A percentile compares a stretch with the other conserved stretches of the same genome.
Conservation (phyloP, 768 basidiomycete genomes). For the Coprinopsis sp. region DNA sequence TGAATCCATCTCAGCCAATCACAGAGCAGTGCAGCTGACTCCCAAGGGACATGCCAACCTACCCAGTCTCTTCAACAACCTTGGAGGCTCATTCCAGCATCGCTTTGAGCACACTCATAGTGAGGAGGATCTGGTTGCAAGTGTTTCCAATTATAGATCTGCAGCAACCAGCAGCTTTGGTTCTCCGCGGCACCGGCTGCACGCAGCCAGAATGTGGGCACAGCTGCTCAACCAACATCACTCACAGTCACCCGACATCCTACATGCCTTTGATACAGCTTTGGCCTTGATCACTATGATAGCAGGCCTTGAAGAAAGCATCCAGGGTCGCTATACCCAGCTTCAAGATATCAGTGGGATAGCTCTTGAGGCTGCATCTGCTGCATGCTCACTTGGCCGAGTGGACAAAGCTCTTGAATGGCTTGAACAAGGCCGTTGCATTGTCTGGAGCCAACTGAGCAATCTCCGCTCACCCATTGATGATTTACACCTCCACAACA, state of each 20-base stretch:
- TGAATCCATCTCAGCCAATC: not conserved
- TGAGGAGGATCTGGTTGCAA: not conserved
- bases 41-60: not conserved
- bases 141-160: not conserved
- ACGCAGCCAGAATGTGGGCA: not conserved
- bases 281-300: too few species aligned
- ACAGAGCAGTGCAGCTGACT: not conserved
- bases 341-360: constrained; percentile 8
- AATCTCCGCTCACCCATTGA: constrained; percentile 18
- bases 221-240: constrained; percentile 7
- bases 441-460: constrained; percentile 19
- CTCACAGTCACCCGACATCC: constrained; percentile 9
- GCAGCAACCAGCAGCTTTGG: not conserved
- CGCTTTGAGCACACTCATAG: not conserved
- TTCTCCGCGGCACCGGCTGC: too few species aligned
- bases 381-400: constrained; percentile 8
- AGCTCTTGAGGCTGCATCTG: constrained; percentile 11
- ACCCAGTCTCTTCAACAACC: not conserved
- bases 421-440: constrained; percentile 21
- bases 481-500: constrained; percentile 5
- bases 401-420: constrained; percentile 16
- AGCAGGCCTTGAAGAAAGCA: constrained; percentile 15
- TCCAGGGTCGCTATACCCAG: constrained; percentile 8
- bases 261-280: too few species aligned
- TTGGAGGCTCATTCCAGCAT: not conserved